phyloP scores from a whole-genome alignment of 2,329 filamentous ascomycete genomes.

The Hypoxylon sp. region DNA sequence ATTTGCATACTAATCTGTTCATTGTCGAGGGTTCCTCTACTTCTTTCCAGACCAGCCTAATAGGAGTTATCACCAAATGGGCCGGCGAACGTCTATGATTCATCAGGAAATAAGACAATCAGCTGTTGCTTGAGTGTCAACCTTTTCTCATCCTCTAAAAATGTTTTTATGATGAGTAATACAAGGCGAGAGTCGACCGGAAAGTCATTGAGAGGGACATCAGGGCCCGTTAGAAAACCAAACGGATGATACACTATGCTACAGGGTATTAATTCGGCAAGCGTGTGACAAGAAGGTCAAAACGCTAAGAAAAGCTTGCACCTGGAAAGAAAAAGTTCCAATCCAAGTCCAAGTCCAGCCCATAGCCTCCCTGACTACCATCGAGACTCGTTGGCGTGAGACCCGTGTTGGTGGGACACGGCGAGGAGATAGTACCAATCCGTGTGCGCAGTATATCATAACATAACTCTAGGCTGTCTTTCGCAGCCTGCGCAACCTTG shows the following conservation, averaged over 20 bases:
- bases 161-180: too few species aligned
- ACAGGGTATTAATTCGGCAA: background rate
- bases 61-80: background rate
- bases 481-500: slow-evolving; percentile 52
- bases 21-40: too few species aligned
- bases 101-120: background rate
- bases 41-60: background rate
- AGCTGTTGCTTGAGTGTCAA: background rate
- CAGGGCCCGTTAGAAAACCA: too few species aligned
- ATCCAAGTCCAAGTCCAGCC: slow-evolving; percentile 48
- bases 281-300: background rate
- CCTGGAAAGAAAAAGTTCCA: slow-evolving; percentile 49
- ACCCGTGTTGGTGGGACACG: slow-evolving; percentile 32
- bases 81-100: background rate
- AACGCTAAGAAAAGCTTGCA: slow-evolving; percentile 32
- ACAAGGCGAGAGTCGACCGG: background rate
- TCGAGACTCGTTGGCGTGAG: slow-evolving; percentile 42
- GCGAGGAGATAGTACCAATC: slow-evolving; percentile 32
- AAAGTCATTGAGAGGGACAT: background rate
- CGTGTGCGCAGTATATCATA: slow-evolving; percentile 48
- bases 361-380: slow-evolving; percentile 41
- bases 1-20: background rate
- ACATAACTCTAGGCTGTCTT: slow-evolving; percentile 53
- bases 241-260: background rate
- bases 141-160: background rate